Evolutionary conservation across 495 filamentous ascomycete genomes (phyloP), one percentile per base, ranked within the genome.

Genomic region (Astrothelium subdiscretum): DNA sequence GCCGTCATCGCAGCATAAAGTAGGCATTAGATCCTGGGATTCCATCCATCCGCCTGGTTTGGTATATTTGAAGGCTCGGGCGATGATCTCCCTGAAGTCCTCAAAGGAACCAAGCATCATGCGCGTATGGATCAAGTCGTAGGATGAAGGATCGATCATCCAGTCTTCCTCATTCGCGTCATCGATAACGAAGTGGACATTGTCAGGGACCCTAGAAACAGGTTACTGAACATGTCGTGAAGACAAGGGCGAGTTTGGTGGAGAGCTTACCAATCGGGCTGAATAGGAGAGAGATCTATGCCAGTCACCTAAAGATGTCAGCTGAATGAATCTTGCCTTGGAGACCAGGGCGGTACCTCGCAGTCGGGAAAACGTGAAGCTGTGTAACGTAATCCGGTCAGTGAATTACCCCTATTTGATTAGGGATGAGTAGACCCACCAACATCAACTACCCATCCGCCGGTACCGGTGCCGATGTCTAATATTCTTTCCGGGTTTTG

Each of bases 101-200:
- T 68, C 61, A 59, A 71, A 71, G 40, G 52, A 67, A 40, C 71
- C 71, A 24, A 67, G 63, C 32, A 73, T 48, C 20, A 71, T 51
- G 8, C 68, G 67, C n/a, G 71, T 71, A 59, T 73, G 69, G 60
- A 73, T 69, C 54, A 66, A 70, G 62, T 70, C 67, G 62, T 67
- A 54, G 31, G 58, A 59, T 4, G 60, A 51, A 18, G 66, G 68
- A 27, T 62, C 57, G 13, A 70, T 42, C 67, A 71, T 67, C 69
- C 71, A 73, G 51, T 73, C 71, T n/a, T 73, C 71, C 62, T 73
- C 67, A 51, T 60, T 66, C 0, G 69, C 69, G 51, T 73, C 71
- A 43, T 73, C 71, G 43, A 73, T 73, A 18, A 73, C 65, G 57
- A 73, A 73, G 22, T 68, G 65, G 43, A 73, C 69, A 29, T 70